phyloP scores from a whole-genome alignment of 1,139 yeast species.

The Lodderomyces theae region DNA sequence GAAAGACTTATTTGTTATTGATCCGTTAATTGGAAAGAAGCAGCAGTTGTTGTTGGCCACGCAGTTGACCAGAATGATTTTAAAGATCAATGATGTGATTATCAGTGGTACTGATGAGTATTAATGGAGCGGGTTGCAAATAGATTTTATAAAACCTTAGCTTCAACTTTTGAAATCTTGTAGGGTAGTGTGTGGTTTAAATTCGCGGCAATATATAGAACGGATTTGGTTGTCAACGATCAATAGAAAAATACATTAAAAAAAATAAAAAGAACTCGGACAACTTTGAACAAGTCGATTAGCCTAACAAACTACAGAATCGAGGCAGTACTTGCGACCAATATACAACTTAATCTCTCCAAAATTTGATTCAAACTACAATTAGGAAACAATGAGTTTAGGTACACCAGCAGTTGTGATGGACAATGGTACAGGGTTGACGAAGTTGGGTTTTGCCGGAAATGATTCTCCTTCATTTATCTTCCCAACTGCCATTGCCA shows the following conservation, averaged over 20 bases:
- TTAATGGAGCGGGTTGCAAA: constrained; percentile 4
- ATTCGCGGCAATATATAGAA: background rate
- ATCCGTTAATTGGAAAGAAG: constrained; percentile 94
- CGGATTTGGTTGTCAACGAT: background rate
- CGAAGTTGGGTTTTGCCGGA: constrained; percentile 98
- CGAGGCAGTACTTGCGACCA: too few species aligned
- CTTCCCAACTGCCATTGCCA: constrained; percentile 96
- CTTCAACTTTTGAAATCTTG: too few species aligned
- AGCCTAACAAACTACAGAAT: too few species aligned
- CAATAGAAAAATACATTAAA: too few species aligned
- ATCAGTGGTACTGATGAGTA: constrained; percentile 85
- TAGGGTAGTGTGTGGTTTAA: too few species aligned
- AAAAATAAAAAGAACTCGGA: background rate
- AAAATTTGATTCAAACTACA: too few species aligned
- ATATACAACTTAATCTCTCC: too few species aligned
- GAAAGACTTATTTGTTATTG: constrained; percentile 93
- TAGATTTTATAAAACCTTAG: too few species aligned
- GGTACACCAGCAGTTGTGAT: constrained; percentile 92
- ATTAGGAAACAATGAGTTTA: constrained; percentile 44
- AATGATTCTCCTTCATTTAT: constrained; percentile 97
- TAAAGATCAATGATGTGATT: constrained; percentile 94
- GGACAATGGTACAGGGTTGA: constrained; percentile 98
- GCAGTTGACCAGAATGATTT: constrained; percentile 94
- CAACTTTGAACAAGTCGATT: too few species aligned
- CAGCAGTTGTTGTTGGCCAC: constrained; percentile 95